Conservation (phyloP, 2,329 filamentous ascomycete genomes). For the Colletotrichum graminicola region DNA sequence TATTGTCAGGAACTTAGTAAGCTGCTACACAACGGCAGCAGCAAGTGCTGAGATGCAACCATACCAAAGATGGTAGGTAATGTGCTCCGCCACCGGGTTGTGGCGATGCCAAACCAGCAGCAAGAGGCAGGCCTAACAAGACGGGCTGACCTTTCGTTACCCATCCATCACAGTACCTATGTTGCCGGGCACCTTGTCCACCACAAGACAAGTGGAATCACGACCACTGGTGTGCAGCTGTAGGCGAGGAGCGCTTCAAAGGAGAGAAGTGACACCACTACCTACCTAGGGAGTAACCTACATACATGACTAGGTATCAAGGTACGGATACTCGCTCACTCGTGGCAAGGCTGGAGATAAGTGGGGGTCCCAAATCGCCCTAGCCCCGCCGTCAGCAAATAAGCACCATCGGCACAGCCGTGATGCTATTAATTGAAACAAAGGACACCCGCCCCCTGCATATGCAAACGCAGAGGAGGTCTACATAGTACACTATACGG, state of each 20-base stretch:
- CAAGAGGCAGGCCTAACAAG: background rate
- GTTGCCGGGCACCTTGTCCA: background rate
- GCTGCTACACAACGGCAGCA: conserved; percentile 15
- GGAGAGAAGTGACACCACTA: background rate
- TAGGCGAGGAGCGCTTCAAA: background rate
- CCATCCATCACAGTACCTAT: background rate
- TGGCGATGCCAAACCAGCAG: background rate
- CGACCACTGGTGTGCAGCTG: background rate
- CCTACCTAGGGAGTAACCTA: no score
- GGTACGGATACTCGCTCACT: background rate
- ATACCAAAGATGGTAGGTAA: background rate
- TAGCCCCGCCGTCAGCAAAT: conserved; percentile 31
- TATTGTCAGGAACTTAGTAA: background rate
- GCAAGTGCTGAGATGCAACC: conserved; percentile 4
- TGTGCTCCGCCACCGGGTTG: conserved; percentile 19
- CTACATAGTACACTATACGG: no score
- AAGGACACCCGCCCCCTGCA: conserved; percentile 30
- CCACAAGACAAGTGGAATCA: background rate
- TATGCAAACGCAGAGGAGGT: no score
- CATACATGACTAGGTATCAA: background rate
- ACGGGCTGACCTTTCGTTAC: background rate
- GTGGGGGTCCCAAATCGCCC: conserved; percentile 8
- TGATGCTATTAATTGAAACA: conserved; percentile 39
- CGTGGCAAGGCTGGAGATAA: conserved; percentile 34
- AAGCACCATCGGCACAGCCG: conserved; percentile 18